Percentiles rank a stretch among this genome's conserved stretches.
Conservation (phyloP, 441 rosid species). For the Daphne laureola region DNA sequence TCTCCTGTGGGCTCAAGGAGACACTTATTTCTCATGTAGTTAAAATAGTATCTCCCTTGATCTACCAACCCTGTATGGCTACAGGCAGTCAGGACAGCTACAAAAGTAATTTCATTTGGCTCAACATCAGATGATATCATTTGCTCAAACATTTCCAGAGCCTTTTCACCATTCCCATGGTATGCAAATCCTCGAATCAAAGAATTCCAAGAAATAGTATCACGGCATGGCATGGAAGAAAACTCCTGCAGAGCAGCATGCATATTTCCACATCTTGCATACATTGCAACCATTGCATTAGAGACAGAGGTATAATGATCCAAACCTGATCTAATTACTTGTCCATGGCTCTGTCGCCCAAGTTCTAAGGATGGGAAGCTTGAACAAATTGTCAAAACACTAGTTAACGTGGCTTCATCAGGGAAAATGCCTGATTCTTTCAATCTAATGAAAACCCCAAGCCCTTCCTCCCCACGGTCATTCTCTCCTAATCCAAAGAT, state of each 20-base stretch:
- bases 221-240: constrained; percentile 25
- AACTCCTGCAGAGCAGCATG: constrained; percentile 27
- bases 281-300: constrained; percentile 35
- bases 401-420: constrained; percentile 34
- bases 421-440: constrained; percentile 20
- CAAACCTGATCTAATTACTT: constrained; percentile 21
- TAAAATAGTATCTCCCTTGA: constrained; percentile 29
- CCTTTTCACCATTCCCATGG: constrained; percentile 26
- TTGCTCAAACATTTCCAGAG: constrained; percentile 30
- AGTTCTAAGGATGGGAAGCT: constrained; percentile 24
- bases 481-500: constrained; percentile 34
- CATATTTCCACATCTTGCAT: constrained; percentile 37
- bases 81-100: constrained; percentile 33
- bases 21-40: constrained; percentile 27
- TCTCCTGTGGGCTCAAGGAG: constrained; percentile 25
- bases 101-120: constrained; percentile 31
- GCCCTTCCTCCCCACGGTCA: constrained; percentile 31
- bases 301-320: constrained; percentile 22
- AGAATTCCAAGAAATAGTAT: constrained; percentile 39
- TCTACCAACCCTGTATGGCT: constrained; percentile 40
- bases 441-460: constrained; percentile 26
- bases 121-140: constrained; percentile 26
- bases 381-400: constrained; percentile 32
- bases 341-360: constrained; percentile 25
- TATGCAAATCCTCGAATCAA: constrained; percentile 33